Base-by-base conservation (phyloP, 2,329 filamentous ascomycete genomes). In the Cladorrhinum sp. region DNA sequence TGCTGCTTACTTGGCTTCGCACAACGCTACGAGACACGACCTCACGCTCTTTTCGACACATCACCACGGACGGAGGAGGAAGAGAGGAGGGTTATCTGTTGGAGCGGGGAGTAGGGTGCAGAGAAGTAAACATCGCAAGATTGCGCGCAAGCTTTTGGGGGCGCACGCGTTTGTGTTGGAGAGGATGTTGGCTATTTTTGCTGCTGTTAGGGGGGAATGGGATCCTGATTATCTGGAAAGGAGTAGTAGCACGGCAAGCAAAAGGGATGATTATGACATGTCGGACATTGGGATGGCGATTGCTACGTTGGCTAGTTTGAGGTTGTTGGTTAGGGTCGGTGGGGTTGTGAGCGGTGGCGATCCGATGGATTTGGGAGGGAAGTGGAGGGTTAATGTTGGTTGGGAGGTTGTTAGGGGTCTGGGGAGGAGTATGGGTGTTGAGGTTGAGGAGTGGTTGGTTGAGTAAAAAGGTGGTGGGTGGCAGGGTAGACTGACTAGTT, bases 1-100 rank as follows among this genome's bases (percentile, higher is more conserved):
- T 24, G 86, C 90, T 36, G 88, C 90, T 2, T 95, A 95, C 74
- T 84, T 95, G 2, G 89, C 91, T 56, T 92, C 89, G 1, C 91
- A 91, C 79, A 95, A 93, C 72, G 84, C 88, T 14, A 77, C 88
- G 1, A 82, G 86, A n/a, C 85, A 90, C 70, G 91, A 95, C 72
- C 77, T 85, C 3, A 80, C 85, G 1, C 85, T 91, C 70, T 95
- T 95, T 78, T 91, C 89, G 67, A 91, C 90, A 12, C 82, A 85
- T 69, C 82, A 87, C 60, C 74, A 86, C 73, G 79, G 80, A 67
- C 73, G 78, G 53, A 75, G 79, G 64, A 77, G 81, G 56, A 75
- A 80, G 1, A 77, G 82, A 14, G 81, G 82, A 55, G 82, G 82
- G 23, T 75, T 76, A 12, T 74, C 76, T 2, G 72, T 74, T 2